Evolutionary conservation across 2,329 filamentous ascomycete species (phyloP), one percentile per base, ranked within the genome.

Genomic region (Ophiocordyceps camponoti-floridani): DNA sequence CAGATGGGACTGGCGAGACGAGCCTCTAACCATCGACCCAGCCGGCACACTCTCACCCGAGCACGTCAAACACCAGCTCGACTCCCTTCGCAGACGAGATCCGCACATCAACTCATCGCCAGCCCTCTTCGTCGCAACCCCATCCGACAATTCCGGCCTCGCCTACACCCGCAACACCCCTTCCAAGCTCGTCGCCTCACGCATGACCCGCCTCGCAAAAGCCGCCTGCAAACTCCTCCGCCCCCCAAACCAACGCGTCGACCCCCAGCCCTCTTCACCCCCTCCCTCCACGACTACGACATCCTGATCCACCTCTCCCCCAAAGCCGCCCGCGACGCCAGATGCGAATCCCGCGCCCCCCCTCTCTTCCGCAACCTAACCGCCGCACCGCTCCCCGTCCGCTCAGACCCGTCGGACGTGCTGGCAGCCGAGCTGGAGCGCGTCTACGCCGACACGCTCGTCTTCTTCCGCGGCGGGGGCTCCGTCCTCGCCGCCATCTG

Each of bases 1-100:
- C 1, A 73, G 78, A 40, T 98, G 91, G 87, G 86, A 96, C 58
- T 98, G 91, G 91, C 77, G 84, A 27, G 70, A 79, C 8, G 80
- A 87, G 44, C 83, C 91, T 1, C 68, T 96, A 30, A 70, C 94
- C 31, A 70, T 95, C 26, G 86, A 95, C 58, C 59, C 62, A 5
- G 73, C 77, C 11, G 73, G 70, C 48, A 73, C 77, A 13, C 69
- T 93, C 55, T 73, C 73, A 8, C 61, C 67, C 8, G 65, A 73
- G 11, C 75, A 82, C 3, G 78, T 91, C 49, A 71, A 70, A 35
- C 83, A 79, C 4, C 77, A 82, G 18, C 80, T 96, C 47, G 77
- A 85, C 48, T 79, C 82, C 13, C 94, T 86, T 85, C 75, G 91
- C 47, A 85, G 82, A 51, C 79, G 91, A 45, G 91, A 98, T 55